phyloP scores from a whole-genome alignment of 78 protist species.

The Dictyostelium intermedium region DNA sequence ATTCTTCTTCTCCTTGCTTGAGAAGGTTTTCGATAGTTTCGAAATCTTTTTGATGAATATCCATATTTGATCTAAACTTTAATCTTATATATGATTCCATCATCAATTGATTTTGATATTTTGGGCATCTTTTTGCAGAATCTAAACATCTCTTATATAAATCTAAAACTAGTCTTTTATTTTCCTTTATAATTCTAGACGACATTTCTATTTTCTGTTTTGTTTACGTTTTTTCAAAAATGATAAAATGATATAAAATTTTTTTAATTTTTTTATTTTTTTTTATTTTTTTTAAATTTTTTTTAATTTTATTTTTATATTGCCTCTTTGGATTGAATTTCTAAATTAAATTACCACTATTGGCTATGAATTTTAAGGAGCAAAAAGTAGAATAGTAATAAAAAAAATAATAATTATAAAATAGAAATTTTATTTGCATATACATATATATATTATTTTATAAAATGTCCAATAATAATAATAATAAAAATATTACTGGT shows the following conservation, averaged over 20 bases:
- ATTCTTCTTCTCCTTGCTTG: slow-evolving; percentile 72
- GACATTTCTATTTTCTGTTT: slow-evolving; percentile 17
- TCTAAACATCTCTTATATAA: slow-evolving; percentile 52
- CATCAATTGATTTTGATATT: slow-evolving; percentile 43
- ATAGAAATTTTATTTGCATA: background rate
- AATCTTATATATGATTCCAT: slow-evolving; percentile 27
- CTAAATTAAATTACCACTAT: background rate
- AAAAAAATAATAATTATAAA: background rate
- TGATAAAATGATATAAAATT: background rate
- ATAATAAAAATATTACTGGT: background rate
- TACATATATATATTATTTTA: background rate
- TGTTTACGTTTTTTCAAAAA: background rate
- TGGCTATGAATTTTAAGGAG: background rate
- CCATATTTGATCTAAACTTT: slow-evolving; percentile 45
- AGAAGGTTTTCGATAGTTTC: slow-evolving; percentile 18
- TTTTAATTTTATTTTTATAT: background rate
- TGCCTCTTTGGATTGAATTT: background rate
- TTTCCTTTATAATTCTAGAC: slow-evolving; percentile 44
- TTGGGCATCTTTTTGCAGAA: slow-evolving; percentile 57
- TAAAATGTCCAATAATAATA: background rate
- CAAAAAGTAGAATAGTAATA: background rate
- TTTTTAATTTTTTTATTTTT: slow-evolving; percentile 10
- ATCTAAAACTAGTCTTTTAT: slow-evolving; percentile 51
- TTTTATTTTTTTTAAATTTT: background rate
- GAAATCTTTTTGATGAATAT: slow-evolving; percentile 30